Evolutionary conservation across 2,329 filamentous ascomycete species (phyloP).

Genomic region (Monosporascus ibericus): DNA sequence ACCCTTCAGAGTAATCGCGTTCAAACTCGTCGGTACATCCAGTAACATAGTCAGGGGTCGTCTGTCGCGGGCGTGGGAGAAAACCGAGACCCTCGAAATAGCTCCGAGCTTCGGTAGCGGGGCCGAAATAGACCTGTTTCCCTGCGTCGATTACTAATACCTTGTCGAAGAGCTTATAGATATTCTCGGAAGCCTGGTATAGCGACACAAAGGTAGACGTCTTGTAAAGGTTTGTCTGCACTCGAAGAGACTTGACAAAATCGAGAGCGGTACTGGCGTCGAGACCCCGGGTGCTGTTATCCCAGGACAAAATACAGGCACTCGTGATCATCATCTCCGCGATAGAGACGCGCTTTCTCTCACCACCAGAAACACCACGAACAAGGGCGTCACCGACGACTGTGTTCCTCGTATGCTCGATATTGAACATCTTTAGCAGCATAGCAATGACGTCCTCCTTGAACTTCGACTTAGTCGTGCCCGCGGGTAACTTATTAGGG

Average conservation of each 20-base stretch:
- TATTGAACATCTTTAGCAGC: conserved; percentile 88
- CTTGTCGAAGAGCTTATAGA: conserved; percentile 76
- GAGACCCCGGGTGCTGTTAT: conserved; percentile 65
- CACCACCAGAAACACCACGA: conserved; percentile 72
- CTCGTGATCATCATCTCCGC: conserved; percentile 76
- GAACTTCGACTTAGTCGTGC: conserved; percentile 67
- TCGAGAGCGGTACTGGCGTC: conserved; percentile 64
- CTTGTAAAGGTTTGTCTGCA: conserved; percentile 78
- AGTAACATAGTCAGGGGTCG: conserved; percentile 75
- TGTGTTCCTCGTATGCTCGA: conserved; percentile 80
- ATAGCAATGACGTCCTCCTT: conserved; percentile 69
- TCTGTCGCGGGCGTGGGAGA: conserved; percentile 67
- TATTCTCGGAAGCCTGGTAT: conserved; percentile 80
- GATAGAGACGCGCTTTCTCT: conserved; percentile 75
- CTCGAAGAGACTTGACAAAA: conserved; percentile 63
- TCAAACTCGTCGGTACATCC: conserved; percentile 82
- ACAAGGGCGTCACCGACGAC: conserved; percentile 79
- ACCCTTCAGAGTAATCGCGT: conserved; percentile 65
- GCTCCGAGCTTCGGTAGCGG: conserved; percentile 55
- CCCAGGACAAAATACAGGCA: conserved; percentile 68
- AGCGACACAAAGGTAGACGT: conserved; percentile 80
- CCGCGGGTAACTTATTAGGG: conserved; percentile 70
- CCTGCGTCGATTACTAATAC: conserved; percentile 76
- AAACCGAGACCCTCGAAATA: conserved; percentile 79
- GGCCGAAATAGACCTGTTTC: conserved; percentile 70